Base-by-base conservation (phyloP, 2,329 filamentous ascomycete species). In the Pleurostoma richardsiae region DNA sequence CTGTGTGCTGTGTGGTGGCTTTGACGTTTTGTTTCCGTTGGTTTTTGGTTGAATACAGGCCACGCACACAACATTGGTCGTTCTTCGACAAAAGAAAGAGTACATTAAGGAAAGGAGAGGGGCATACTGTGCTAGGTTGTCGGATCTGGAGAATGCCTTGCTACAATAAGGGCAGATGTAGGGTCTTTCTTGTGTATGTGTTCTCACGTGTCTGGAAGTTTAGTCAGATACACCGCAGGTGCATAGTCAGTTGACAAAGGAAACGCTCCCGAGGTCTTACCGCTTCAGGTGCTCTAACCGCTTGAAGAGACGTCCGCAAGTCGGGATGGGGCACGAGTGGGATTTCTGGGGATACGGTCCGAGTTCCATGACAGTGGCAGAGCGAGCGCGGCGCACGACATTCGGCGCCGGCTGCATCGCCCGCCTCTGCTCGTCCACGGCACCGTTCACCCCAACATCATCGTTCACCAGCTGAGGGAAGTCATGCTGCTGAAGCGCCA, bases 321-420 rank as follows among this genome's bases (percentile, higher is more conserved):
- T 95, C 29, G 94, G 94, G 61, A 99, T 99, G n/a, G 94, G 94
- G 74, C 94, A 99, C 2, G 92, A 97, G 70, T 99, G 94, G 39
- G 91, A 96, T 71, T 99, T 99, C 64, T 95, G 90, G 44, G 94
- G 90, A 65, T 97, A 97, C 10, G 95, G 94, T 30, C 90, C 90
- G 53, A 96, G 81, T 68, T 99, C 94, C 86, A 95, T 95, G 68
- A 95, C 88, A 4, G 94, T 97, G 44, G 94, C 92, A 56, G 91
- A 96, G 55, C 92, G 85, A 54, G 94, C 94, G 60, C 94, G 83
- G 58, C 94, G 88, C 59, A 94, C 86, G 49, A 90, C 89, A 50
- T 86, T 88, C 51, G 84, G 83, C 27, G 83, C 66, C 71, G 87
- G 72, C 73, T 85, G 71, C 80, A 88, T 74, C 73, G 85, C 65